Conservation (phyloP, 257 asterid species). For the Solanum ahanhuiri region DNA sequence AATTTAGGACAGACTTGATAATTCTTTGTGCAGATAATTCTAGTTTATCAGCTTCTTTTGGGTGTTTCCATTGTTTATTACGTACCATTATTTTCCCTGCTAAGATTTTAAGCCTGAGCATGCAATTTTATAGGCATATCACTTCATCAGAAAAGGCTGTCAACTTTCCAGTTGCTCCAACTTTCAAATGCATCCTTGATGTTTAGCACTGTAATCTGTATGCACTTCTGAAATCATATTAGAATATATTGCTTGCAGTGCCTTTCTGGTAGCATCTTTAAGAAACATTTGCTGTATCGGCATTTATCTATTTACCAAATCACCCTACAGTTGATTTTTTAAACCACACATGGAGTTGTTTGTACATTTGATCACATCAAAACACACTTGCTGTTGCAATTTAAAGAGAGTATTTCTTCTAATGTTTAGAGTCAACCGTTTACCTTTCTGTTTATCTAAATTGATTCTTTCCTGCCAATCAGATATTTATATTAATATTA, state of each 20-base stretch:
- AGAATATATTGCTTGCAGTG: background rate
- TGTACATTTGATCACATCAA: background rate
- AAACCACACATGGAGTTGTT: background rate
- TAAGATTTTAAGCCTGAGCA: background rate
- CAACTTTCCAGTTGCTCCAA: background rate
- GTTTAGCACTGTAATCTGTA: background rate
- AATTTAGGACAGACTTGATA: background rate
- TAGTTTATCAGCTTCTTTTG: background rate
- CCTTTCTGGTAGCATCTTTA: background rate
- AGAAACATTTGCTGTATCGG: background rate
- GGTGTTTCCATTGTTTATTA: background rate
- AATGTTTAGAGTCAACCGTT: background rate
- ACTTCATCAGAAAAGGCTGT: background rate
- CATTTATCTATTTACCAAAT: background rate
- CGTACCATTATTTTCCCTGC: background rate
- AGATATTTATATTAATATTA: background rate
- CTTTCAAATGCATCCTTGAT: background rate
- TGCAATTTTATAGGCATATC: background rate
- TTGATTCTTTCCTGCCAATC: background rate
- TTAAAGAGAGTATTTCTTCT: background rate
- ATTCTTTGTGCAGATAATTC: background rate
- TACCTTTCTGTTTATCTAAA: background rate
- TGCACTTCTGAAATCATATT: background rate
- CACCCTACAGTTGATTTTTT: background rate
- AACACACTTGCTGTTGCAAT: background rate